Base-by-base conservation (phyloP, 75 land plant species). In the Adiantum capillusveneris region DNA sequence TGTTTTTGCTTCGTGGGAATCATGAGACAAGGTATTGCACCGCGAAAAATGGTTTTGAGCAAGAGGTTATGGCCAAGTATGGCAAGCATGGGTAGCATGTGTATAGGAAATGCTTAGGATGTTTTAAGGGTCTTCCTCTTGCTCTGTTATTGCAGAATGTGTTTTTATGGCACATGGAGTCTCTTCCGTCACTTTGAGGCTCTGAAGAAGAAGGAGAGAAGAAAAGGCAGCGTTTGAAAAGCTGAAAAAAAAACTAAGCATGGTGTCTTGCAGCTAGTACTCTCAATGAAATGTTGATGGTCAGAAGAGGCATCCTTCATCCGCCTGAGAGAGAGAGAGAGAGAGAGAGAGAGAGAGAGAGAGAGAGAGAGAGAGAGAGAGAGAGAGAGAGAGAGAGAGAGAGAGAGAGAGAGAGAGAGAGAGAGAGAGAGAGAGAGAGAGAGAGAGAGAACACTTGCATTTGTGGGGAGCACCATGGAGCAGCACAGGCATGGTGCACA, bases 11-110 rank as follows among this genome's bases (percentile, higher is more conserved):
- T 28, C 85, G 98, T 6, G 98, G 98, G 20, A 93, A 93, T 59
- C 98, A 93, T 79, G 96, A 93, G 56, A 83, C 98, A 18, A 88
- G 83, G 46, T 93, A 80, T 55, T 93, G 98, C 58, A 93, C 98
- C 0, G 73, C 82, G 9, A 77, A 79, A 0, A 89, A 93, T 77
- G 98, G 98, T 3, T 93, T 93, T 73, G 95, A 93, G 66, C 73
- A 83, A 44, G 98, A 93, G 68, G 87, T 93, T 11, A 71, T 85
- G 83, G 72, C 74, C 18, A 93, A 93, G 61, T 93, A 85, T 71
- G 96, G 96, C 27, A 77, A 75, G n/a, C 75, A 72, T 44, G 98
- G 82, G 20, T 81, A 76, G 34, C 90, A 85, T 66, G 76, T 83
- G 7, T 93, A 89, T 45, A 65, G 96, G 27, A 93, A 89, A 63